Evolutionary conservation across 305 asterid genomes (phyloP).

Genomic region (Fraxinus nigra): DNA sequence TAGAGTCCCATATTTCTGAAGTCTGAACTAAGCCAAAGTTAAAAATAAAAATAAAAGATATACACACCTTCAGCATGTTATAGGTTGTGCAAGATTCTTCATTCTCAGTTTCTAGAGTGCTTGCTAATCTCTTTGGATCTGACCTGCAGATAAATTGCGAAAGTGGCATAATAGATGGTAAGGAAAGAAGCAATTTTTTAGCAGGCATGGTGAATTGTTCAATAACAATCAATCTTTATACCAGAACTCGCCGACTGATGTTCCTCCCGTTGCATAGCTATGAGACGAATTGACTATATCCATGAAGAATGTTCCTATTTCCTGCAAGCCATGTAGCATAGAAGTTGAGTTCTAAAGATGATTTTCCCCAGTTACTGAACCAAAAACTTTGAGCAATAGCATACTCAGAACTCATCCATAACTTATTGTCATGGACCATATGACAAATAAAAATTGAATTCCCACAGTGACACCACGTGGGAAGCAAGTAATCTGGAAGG

Average conservation of each 20-base stretch:
- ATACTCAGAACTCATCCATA: background rate
- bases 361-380: background rate
- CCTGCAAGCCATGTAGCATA: conserved; percentile 33
- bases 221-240: conserved; percentile 20
- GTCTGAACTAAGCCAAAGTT: conserved; percentile 4
- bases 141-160: conserved; percentile 45
- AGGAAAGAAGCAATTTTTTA: conserved; percentile 10
- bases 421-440: background rate
- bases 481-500: background rate
- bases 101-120: conserved; percentile 59
- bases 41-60: conserved; percentile 9
- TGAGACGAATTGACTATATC: conserved; percentile 79
- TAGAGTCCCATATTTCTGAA: background rate
- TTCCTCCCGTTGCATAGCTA: conserved; percentile 93
- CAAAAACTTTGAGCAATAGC: background rate
- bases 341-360: background rate
- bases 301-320: conserved; percentile 76
- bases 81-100: conserved; percentile 93
- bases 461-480: background rate
- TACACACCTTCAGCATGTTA: conserved; percentile 87
- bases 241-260: conserved; percentile 73
- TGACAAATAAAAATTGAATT: background rate
- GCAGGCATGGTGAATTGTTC: background rate
- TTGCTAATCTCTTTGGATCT: conserved; percentile 77
- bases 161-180: conserved; percentile 8